Evolutionary conservation across 2,329 filamentous ascomycete genomes (phyloP).

Genomic region (Macrophomina phaseolina): DNA sequence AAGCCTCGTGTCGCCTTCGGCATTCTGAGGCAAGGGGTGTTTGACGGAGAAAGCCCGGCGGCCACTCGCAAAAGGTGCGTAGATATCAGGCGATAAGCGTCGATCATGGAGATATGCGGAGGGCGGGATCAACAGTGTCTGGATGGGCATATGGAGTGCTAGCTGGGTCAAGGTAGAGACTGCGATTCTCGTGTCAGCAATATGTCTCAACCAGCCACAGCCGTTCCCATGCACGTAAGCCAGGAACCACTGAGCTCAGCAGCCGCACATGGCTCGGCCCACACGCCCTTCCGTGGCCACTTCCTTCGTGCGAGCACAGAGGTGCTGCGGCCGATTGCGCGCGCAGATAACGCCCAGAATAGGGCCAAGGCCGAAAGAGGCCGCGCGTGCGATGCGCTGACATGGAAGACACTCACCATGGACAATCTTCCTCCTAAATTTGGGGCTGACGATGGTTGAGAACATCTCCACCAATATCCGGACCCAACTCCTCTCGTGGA

Average conservation of each 20-base stretch:
- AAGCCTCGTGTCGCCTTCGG: conserved; percentile 53
- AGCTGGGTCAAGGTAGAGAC: conserved; percentile 57
- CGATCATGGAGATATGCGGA: conserved; percentile 61
- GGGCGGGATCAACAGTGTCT: conserved; percentile 60
- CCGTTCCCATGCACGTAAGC: neutral
- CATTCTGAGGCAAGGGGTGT: conserved; percentile 54
- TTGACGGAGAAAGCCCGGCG: conserved; percentile 54
- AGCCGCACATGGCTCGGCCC: neutral
- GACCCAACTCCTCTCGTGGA: conserved; percentile 64
- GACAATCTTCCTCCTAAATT: conserved; percentile 63
- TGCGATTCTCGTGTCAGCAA: conserved; percentile 33
- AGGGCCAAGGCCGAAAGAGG: neutral
- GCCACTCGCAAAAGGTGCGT: conserved; percentile 53
- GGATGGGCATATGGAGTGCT: conserved; percentile 57
- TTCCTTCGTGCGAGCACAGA: neutral
- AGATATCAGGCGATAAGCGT: conserved; percentile 54
- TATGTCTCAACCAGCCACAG: neutral
- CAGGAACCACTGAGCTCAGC: conserved; percentile 23
- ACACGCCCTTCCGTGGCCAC: neutral
- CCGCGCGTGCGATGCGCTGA: neutral
- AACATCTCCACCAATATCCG: conserved; percentile 62
- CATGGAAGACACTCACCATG: conserved; percentile 48
- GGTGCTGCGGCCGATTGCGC: neutral
- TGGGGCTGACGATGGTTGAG: conserved; percentile 62
- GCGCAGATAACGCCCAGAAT: neutral